A percentile compares a stretch with the other conserved stretches of the same genome.
phyloP scores from a whole-genome alignment of 1,284 basidiomycete genomes.

The Cerrena zonata region DNA sequence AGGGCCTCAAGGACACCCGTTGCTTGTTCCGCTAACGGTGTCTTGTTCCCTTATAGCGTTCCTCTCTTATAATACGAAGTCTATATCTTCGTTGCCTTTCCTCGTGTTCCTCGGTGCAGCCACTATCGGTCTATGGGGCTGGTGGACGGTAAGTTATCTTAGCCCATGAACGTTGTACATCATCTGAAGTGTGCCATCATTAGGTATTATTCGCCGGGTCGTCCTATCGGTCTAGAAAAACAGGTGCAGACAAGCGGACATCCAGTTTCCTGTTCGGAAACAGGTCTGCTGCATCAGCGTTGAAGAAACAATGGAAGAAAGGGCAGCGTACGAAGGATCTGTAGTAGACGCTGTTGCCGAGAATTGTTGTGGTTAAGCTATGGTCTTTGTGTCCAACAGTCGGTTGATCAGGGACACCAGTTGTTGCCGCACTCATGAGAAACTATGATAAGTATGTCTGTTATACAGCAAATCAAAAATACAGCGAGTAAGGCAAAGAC shows the following conservation, averaged over 20 bases:
- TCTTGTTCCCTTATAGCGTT: conserved; percentile 53
- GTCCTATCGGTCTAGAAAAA: conserved; percentile 55
- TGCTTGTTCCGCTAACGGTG: conserved; percentile 52
- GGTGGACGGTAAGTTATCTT: conserved; percentile 59
- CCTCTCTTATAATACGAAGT: conserved; percentile 57
- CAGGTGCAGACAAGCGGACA: conserved; percentile 75
- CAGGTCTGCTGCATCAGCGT: conserved; percentile 60
- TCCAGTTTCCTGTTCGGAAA: conserved; percentile 75
- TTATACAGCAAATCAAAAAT: background rate
- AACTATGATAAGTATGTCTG: background rate
- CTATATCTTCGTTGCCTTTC: conserved; percentile 52
- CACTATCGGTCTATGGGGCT: conserved; percentile 55
- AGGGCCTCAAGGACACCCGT: conserved; percentile 43
- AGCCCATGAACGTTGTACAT: background rate
- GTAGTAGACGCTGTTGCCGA: no score
- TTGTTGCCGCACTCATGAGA: no score
- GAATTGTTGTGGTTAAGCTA: no score
- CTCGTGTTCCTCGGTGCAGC: conserved; percentile 46
- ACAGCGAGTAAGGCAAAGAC: no score
- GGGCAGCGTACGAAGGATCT: conserved; percentile 18
- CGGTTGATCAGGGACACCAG: no score
- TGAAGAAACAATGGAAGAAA: conserved; percentile 63
- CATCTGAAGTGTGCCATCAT: no score
- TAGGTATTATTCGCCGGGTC: conserved; percentile 63
- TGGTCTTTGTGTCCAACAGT: no score